Base-by-base conservation (phyloP, 345 rosid genomes). In the Ceriops tagal region DNA sequence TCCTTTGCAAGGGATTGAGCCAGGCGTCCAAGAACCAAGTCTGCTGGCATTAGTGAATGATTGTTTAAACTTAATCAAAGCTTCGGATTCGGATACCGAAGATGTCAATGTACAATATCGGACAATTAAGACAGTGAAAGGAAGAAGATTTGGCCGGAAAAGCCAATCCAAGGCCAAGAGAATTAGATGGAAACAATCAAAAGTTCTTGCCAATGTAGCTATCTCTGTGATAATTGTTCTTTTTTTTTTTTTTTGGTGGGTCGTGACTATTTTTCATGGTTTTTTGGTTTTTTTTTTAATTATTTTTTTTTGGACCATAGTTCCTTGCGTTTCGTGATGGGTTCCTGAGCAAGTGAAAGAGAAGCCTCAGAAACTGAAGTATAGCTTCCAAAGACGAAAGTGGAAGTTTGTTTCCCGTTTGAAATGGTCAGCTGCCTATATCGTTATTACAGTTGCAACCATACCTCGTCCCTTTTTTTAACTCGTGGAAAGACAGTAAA, bases 151-250 rank as follows among this genome's bases (percentile, higher is more conserved):
- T 59, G 83, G 84, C 79, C 84, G 78, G 71, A 77, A 78, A 73
- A 82, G 79, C 82, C 83, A 85, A 69, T 75, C 80, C 65, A 77
- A 76, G 81, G 89, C 93, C 98, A 89, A 89, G 57, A 22, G 15
- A 73, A 75, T 81, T 72, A 66, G 73, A 80, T 72, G 77, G 75
- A 75, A 63, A 67, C 11, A 35, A 35, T 46, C 31, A 67, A 71
- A 37, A 77, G 58, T 26, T 53, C 39, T 58, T 49, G 59, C 55
- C 68, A 58, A 63, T 55, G 75, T 31, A 63, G 28, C 49, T 24
- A 62, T 31, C 32, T 26, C 37, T 15, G 67, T 51, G 22, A 64
- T 31, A 28, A 34, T 53, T 53, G 21, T 21, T 53, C 0, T 20
- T 20, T 22, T 7, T n/a, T n/a, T 53, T 8, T 7, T 34, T 1